Base-by-base conservation (phyloP, 2,329 filamentous ascomycete species). In the Emergomyces orientalis region DNA sequence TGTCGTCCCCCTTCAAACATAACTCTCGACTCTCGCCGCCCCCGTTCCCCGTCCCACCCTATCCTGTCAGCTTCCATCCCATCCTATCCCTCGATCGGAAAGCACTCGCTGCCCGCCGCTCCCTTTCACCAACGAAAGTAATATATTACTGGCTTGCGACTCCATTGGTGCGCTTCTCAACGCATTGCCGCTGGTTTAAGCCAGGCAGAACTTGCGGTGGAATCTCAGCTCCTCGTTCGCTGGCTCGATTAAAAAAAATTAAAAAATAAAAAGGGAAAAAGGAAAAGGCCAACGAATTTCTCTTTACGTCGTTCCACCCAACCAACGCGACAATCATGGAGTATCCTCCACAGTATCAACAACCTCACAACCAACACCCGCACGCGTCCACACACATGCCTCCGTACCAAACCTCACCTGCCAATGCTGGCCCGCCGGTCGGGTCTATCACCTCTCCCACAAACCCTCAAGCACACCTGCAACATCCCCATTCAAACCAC, bases 301-400 rank as follows among this genome's bases (percentile, higher is more conserved):
- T n/a, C n/a, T n/a, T n/a, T n/a, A n/a, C n/a, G 45, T 13, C 3
- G 14, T 49, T 49, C 32, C 32, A 56, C 52, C 32, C 52, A 56
- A 56, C 52, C 32, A 56, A 7, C 66, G 59, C 69, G 61, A 37
- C 60, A 25, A 64, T 60, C 65, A 89, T 90, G 87, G 87, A 89
- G 78, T 89, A 89, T 80, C 84, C 85, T 75, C 85, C 87, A 78
- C 88, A 89, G 74, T 85, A 87, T 72, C 86, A 85, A 76, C 83
- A 86, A 76, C 80, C 84, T 70, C 79, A 79, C 70, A 77, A 73
- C 75, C 86, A 88, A 76, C 85, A 85, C 74, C 80, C 84, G 64
- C 86, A 88, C 74, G 80, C 79, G 59, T 76, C 81, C 66, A 78
- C 81, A 64, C 83, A 85, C 70, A 80, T 85, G 68, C 77, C 82